Evolutionary conservation across 352 stramenopile genomes (phyloP).

Genomic region (Globisporangium paroecandrum): DNA sequence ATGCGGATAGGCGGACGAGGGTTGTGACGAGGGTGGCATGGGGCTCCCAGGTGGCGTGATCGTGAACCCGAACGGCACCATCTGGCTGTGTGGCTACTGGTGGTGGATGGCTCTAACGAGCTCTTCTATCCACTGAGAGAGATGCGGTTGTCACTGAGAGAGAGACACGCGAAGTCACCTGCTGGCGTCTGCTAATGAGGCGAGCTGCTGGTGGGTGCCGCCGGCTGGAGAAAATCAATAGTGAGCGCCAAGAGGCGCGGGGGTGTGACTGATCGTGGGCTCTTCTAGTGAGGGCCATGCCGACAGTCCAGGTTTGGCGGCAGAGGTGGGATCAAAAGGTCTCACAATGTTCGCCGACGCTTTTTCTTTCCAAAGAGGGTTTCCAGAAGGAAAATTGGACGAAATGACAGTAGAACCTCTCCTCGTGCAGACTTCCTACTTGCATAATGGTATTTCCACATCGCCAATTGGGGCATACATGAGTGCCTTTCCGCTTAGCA

Average conservation of each 20-base stretch:
- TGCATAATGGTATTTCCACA: too few relatives aligned
- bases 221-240: not conserved
- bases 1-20: not conserved
- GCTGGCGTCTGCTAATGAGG: not conserved
- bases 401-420: not conserved
- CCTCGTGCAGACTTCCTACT: too few relatives aligned
- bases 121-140: not conserved
- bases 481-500: too few relatives aligned
- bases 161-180: not conserved
- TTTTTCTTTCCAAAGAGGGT: not conserved
- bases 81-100: not conserved
- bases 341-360: not conserved
- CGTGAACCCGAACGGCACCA: slow-evolving; percentile 20
- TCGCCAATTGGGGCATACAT: too few relatives aligned
- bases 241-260: not conserved
- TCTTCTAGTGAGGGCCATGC: too few relatives aligned
- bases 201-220: not conserved
- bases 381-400: not conserved
- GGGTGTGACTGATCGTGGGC: too few relatives aligned
- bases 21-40: not conserved
- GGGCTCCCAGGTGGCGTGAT: slow-evolving; percentile 18
- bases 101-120: not conserved
- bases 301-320: too few relatives aligned
- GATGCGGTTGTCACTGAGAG: slow-evolving; percentile 1
- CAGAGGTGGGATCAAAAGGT: not conserved